These are phyloP conservation scores for Vitis labrusca DNA, from an alignment of 164 flowering plant genomes.

Conservation along the genomic window DNA sequence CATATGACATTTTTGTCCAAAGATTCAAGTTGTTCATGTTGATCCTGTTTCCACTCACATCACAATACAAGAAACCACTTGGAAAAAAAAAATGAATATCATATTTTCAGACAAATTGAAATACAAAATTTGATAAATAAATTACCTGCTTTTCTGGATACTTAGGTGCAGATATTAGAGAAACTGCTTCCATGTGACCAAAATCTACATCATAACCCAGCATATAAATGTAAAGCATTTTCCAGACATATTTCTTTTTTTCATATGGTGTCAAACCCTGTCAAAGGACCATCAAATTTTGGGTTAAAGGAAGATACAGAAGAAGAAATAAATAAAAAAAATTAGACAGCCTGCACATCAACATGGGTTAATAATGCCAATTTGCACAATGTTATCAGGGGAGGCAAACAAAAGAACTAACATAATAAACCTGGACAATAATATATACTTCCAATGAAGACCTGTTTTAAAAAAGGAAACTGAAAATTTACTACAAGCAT, in stretches of 20 bases:
- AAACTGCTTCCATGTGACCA: constrained; percentile 99
- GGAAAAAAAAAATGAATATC: background rate
- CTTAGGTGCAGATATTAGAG: constrained; percentile 97
- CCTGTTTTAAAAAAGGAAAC: too few relatives aligned
- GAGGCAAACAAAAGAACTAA: background rate
- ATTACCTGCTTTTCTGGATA: constrained; percentile 98
- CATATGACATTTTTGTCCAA: too few relatives aligned
- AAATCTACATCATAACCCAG: constrained; percentile 99
- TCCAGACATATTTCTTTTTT: constrained; percentile 99
- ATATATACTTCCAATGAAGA: too few relatives aligned
- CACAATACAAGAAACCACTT: background rate
- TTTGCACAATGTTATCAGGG: background rate
- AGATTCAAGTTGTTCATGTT: too few relatives aligned
- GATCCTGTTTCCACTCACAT: background rate
- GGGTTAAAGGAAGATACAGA: too few relatives aligned
- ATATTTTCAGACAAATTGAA: background rate
- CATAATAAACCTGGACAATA: too few relatives aligned
- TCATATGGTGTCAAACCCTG: constrained; percentile 93
- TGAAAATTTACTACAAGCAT: too few relatives aligned
- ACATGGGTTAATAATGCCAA: too few relatives aligned
- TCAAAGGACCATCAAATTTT: constrained; percentile 6
- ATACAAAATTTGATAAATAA: background rate
- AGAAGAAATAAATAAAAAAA: background rate
- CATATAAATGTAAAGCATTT: constrained; percentile 97
- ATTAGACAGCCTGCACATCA: too few relatives aligned